Evolutionary conservation across 2,329 filamentous ascomycete genomes (phyloP), one percentile per base, ranked within the genome.

Genomic region (Exophiala spinifera): DNA sequence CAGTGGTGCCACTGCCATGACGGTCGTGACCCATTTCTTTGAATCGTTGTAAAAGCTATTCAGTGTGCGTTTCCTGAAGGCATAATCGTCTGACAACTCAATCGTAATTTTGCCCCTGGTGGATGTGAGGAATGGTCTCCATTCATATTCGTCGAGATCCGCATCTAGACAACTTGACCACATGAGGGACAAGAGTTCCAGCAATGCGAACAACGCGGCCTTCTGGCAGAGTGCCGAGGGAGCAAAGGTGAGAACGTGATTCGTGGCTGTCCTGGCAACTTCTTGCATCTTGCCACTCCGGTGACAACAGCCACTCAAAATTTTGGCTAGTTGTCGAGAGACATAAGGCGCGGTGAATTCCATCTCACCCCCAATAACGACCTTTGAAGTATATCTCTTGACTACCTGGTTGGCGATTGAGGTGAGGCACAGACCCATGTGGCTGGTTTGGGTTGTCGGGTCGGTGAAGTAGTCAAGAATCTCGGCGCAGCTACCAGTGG

Each of bases 381-480:
- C 89, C 69, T 87, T 89, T 25, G 78, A 76, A 49, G 97, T 73
- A 68, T 97, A 99, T 28, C 84, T 85, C 51, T 87, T 84, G 39
- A 96, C 83, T 15, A 91, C 87, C 13, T 83, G 82, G n/a, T 78
- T 76, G 1, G 82, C 80, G 61, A 87, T 80, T 2, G 80, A 79
- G 61, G 77, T 76, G 79, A 87, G 84, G 63, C 82, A 85, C 46
- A 76, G 79, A 36, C 81, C 80, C 68, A 86, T 80, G 28, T 81
- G 76, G n/a, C 78, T 76, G 4, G 72, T 78, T 60, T 81, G 80
- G 54, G 87, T 87, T 64, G 89, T 91, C 4, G 91, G 91, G 66
- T 99, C 94, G n/a, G 95, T 76, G 71, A 97, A 99, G 72, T 99
- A 99, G 0, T 85, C 87, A 40, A 97, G 75, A 3, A 91, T 86